Evolutionary conservation across 345 rosid genomes (phyloP).

Genomic region (Lenwebbia sp.): DNA sequence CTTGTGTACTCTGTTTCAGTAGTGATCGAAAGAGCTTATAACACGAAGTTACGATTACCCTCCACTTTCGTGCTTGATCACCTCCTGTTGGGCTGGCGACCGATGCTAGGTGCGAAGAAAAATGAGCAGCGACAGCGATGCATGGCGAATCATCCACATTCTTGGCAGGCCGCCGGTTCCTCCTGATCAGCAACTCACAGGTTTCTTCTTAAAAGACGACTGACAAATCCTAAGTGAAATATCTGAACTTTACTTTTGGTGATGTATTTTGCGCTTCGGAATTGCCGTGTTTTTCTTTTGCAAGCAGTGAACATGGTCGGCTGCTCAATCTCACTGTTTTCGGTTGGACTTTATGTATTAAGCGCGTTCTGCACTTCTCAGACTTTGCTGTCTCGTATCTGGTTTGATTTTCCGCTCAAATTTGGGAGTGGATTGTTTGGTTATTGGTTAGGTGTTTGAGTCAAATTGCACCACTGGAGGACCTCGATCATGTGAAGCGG

Average conservation of each 20-base stretch:
- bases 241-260: background rate
- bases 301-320: slow-evolving; percentile 49
- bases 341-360: background rate
- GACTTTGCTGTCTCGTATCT: background rate
- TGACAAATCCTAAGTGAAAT: background rate
- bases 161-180: slow-evolving; percentile 42
- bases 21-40: no score
- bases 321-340: slow-evolving; percentile 25
- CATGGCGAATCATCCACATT: slow-evolving; percentile 31
- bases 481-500: background rate
- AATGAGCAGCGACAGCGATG: background rate
- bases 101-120: no score
- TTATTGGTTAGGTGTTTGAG: slow-evolving; percentile 26
- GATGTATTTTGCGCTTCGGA: background rate
- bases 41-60: no score
- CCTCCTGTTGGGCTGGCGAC: no score
- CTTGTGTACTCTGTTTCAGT: no score
- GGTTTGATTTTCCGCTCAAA: background rate
- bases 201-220: slow-evolving; percentile 1
- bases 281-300: background rate
- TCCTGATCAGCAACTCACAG: slow-evolving; percentile 51
- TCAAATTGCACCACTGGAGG: background rate
- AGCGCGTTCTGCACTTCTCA: background rate
- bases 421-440: background rate
- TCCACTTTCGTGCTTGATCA: no score